Conservation (phyloP, 306 rosid genomes). For the Pyrus communis region DNA sequence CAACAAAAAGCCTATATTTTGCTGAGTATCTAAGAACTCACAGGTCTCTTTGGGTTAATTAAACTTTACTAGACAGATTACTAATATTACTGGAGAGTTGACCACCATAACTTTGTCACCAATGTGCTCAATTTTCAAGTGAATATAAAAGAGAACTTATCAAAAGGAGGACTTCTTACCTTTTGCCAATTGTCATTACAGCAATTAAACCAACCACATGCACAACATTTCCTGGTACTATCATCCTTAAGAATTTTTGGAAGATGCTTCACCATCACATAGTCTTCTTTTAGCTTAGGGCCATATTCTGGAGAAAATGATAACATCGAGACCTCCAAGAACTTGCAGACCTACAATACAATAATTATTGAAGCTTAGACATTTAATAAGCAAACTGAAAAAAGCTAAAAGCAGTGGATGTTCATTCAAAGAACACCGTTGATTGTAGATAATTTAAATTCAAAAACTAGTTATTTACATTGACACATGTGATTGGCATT, state of each 20-base stretch:
- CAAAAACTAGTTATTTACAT: neutral
- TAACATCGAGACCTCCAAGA: slow-evolving; percentile 89
- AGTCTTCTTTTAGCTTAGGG: slow-evolving; percentile 90
- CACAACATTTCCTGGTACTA: slow-evolving; percentile 67
- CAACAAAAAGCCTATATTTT: neutral
- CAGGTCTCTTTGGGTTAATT: neutral
- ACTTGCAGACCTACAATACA: slow-evolving; percentile 82
- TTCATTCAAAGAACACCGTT: neutral
- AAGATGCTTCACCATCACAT: slow-evolving; percentile 91
- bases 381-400: neutral
- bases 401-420: neutral
- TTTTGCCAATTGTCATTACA: slow-evolving; percentile 99
- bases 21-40: neutral
- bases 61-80: neutral
- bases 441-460: neutral
- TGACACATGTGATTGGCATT: neutral
- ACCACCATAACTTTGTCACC: neutral
- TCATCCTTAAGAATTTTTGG: slow-evolving; percentile 59
- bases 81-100: neutral
- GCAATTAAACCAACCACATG: slow-evolving; percentile 62
- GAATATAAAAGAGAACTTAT: neutral
- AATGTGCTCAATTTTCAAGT: neutral
- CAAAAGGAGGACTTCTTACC: slow-evolving; percentile 38
- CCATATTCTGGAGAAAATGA: slow-evolving; percentile 97
- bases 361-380: slow-evolving; percentile 4